These are phyloP conservation scores for Sclerospora graminicola DNA, from an alignment of 352 stramenopile species.

Conservation along the genomic window DNA sequence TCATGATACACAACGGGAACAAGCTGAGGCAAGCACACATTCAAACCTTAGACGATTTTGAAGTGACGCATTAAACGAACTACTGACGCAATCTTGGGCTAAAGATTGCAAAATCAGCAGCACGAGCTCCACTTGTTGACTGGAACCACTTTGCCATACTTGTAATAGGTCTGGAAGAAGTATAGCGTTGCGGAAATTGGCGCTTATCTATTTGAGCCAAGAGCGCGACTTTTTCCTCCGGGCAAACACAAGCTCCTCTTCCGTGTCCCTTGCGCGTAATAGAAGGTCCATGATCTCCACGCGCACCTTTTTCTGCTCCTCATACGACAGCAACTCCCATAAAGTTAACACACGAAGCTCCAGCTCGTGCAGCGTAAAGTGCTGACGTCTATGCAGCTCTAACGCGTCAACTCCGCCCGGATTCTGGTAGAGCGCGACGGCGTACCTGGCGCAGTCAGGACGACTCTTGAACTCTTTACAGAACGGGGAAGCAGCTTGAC, in stretches of 20 bases:
- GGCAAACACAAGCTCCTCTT: slow-evolving; percentile 47
- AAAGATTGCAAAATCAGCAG: slow-evolving; percentile 64
- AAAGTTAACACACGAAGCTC: slow-evolving; percentile 54
- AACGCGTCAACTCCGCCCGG: slow-evolving; percentile 20
- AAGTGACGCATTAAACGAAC: slow-evolving; percentile 69
- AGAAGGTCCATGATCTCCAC: slow-evolving; percentile 49
- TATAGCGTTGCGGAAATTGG: slow-evolving; percentile 78
- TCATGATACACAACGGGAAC: too few relatives aligned
- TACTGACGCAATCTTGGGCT: slow-evolving; percentile 72
- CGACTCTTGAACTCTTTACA: too few relatives aligned
- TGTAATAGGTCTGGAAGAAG: slow-evolving; percentile 48
- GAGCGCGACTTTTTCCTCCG: too few relatives aligned
- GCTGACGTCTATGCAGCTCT: too few relatives aligned
- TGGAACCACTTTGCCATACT: slow-evolving; percentile 11
- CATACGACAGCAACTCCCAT: slow-evolving; percentile 40
- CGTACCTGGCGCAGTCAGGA: too few relatives aligned
- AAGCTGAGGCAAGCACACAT: slow-evolving; percentile 50
- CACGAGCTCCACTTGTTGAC: too few relatives aligned
- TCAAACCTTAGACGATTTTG: slow-evolving; percentile 72
- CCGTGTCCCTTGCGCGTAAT: too few relatives aligned
- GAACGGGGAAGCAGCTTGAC: slow-evolving; percentile 51
- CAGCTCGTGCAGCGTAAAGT: slow-evolving; percentile 65
- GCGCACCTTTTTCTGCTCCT: slow-evolving; percentile 36
- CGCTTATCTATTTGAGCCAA: too few relatives aligned
- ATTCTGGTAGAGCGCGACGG: too few relatives aligned